Conservation (phyloP, 495 filamentous ascomycete genomes). For the Penicillium herquei region DNA sequence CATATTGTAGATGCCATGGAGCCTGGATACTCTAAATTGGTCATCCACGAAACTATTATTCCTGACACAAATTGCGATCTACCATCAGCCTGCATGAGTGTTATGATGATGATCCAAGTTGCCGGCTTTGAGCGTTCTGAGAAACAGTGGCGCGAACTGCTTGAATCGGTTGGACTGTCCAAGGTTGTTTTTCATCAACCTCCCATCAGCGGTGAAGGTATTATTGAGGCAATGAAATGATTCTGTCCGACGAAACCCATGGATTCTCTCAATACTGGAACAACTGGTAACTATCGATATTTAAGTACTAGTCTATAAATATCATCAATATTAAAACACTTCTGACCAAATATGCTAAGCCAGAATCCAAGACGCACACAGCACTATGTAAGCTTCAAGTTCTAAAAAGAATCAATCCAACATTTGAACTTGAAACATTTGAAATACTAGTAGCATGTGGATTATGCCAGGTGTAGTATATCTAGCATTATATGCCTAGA, state of each 20-base stretch:
- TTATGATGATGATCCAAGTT: constrained; percentile 34
- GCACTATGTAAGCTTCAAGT: too few species aligned
- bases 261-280: too few species aligned
- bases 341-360: too few species aligned
- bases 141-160: constrained; percentile 39
- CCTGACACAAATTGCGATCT: constrained; percentile 24
- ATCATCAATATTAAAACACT: too few species aligned
- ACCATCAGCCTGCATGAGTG: constrained; percentile 20
- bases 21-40: constrained; percentile 36
- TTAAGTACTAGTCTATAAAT: too few species aligned
- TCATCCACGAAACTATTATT: constrained; percentile 34
- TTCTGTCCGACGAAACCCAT: not conserved
- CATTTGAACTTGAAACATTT: too few species aligned
- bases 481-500: too few species aligned
- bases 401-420: too few species aligned
- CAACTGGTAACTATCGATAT: too few species aligned
- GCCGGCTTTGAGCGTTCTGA: constrained; percentile 29
- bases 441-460: too few species aligned
- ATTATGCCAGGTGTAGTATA: too few species aligned
- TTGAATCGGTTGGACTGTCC: constrained; percentile 36
- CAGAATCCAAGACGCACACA: too few species aligned
- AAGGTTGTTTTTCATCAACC: constrained; percentile 8
- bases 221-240: constrained; percentile 5
- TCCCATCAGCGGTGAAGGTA: not conserved
- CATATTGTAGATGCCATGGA: constrained; percentile 36